These are phyloP conservation scores for Tetrahymena malaccensis DNA, from an alignment of 73 alveolate genomes.

Conservation along the genomic window DNA sequence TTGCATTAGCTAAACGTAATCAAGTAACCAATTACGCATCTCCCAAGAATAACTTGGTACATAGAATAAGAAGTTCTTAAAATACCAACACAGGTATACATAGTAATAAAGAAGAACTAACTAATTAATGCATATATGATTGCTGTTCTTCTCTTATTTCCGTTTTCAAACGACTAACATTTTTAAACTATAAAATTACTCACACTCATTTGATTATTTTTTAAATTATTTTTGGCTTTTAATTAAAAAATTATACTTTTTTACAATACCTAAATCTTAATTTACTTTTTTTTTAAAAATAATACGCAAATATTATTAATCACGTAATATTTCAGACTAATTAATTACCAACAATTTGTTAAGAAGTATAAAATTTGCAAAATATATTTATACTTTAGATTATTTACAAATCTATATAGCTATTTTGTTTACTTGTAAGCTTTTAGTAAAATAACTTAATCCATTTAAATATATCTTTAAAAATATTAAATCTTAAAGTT, in stretches of 20 bases:
- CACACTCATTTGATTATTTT: not conserved
- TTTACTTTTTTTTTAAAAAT: too few relatives aligned
- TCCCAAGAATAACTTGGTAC: not conserved
- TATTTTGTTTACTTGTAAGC: too few relatives aligned
- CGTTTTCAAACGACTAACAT: not conserved
- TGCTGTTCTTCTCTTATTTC: not conserved
- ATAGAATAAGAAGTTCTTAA: not conserved
- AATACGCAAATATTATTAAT: not conserved
- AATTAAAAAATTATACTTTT: not conserved
- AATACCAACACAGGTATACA: not conserved
- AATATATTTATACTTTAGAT: too few relatives aligned
- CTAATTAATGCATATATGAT: not conserved
- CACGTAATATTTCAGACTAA: not conserved
- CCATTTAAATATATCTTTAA: too few relatives aligned
- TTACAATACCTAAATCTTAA: not conserved
- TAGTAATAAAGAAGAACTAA: not conserved
- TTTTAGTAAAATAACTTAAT: too few relatives aligned
- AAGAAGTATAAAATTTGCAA: too few relatives aligned
- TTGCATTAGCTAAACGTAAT: not conserved
- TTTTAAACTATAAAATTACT: not conserved
- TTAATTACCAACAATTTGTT: not conserved
- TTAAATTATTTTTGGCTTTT: not conserved
- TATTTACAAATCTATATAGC: too few relatives aligned
- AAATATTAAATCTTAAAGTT: too few relatives aligned
- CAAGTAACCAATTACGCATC: not conserved